Percentiles rank a stretch among this genome's conserved stretches.
Evolutionary conservation across 371 early-diverging fungal genomes (phyloP).

Genomic region (Lichtheimia ramosa): DNA sequence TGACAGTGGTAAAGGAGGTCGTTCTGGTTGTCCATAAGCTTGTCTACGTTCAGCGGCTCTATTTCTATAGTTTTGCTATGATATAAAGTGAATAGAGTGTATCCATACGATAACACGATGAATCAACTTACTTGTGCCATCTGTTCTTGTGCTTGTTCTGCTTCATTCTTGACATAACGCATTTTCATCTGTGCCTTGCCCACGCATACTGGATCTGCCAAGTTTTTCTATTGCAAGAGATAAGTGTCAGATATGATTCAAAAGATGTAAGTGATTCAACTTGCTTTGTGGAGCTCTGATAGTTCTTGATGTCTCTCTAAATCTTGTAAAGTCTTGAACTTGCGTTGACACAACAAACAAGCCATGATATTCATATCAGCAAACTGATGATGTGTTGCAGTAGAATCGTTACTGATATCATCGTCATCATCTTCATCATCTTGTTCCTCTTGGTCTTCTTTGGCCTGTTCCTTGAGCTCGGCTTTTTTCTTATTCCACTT

Average conservation of each 20-base stretch:
- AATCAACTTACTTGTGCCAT: conserved; percentile 24
- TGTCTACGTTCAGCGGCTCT: conserved; percentile 70
- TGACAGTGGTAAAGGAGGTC: conserved; percentile 3
- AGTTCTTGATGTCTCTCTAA: conserved; percentile 59
- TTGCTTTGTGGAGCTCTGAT: conserved; percentile 70
- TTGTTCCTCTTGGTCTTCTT: conserved; percentile 9
- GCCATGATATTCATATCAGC: conserved; percentile 50
- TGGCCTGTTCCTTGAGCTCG: conserved; percentile 28
- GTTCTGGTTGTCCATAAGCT: conserved; percentile 58
- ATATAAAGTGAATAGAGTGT: not conserved
- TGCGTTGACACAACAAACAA: conserved; percentile 71
- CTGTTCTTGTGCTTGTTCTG: conserved; percentile 24
- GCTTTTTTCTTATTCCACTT: conserved; percentile 52
- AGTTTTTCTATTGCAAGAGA: conserved; percentile 37
- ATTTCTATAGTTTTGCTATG: conserved; percentile 58
- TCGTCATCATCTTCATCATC: conserved; percentile 24
- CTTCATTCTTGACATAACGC: conserved; percentile 19
- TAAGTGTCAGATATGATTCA: not conserved
- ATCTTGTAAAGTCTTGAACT: conserved; percentile 58
- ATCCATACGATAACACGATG: too few relatives aligned
- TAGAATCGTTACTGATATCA: not conserved
- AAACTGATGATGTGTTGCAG: conserved; percentile 34
- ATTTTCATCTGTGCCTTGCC: conserved; percentile 33
- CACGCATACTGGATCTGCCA: conserved; percentile 30
- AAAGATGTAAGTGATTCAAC: not conserved